phyloP scores from a whole-genome alignment of 768 basidiomycete species.

The Mrakia blollopis region DNA sequence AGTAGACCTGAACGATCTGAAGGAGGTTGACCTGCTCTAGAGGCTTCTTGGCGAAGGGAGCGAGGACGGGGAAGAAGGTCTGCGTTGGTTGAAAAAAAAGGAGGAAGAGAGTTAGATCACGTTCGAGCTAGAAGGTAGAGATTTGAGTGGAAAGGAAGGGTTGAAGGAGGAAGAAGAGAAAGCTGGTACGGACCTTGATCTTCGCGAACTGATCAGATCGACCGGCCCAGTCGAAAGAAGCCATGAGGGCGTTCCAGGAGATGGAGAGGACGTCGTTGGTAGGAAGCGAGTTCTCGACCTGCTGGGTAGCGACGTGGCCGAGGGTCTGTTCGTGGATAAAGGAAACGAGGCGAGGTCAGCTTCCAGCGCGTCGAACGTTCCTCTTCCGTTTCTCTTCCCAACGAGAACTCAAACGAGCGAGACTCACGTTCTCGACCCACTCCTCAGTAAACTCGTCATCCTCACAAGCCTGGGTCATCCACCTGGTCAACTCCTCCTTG shows the following conservation, averaged over 20 bases:
- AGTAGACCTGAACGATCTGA: conserved; percentile 73
- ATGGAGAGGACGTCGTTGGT: conserved; percentile 78
- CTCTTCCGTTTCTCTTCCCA: too few species aligned
- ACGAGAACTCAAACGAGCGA: too few species aligned
- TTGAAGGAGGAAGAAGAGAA: background rate
- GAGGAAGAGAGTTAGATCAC: background rate
- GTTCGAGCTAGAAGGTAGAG: too few species aligned
- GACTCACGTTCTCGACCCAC: conserved; percentile 57
- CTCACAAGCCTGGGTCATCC: conserved; percentile 50
- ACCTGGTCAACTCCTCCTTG: conserved; percentile 63
- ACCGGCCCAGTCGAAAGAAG: conserved; percentile 79
- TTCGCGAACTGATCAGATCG: conserved; percentile 73
- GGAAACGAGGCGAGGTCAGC: background rate
- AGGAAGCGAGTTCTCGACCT: conserved; percentile 75
- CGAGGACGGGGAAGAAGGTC: conserved; percentile 79
- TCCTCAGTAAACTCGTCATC: conserved; percentile 54
- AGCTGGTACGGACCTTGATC: conserved; percentile 27
- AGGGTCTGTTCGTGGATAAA: conserved; percentile 56
- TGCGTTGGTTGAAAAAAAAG: conserved; percentile 47
- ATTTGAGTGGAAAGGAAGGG: background rate
- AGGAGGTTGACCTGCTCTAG: conserved; percentile 92
- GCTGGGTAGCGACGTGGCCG: conserved; percentile 61
- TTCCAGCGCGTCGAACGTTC: background rate
- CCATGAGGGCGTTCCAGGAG: conserved; percentile 89
- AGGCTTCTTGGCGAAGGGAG: conserved; percentile 80